Conservation (phyloP, 768 basidiomycete genomes). For the Neoboletus brunneissimus region DNA sequence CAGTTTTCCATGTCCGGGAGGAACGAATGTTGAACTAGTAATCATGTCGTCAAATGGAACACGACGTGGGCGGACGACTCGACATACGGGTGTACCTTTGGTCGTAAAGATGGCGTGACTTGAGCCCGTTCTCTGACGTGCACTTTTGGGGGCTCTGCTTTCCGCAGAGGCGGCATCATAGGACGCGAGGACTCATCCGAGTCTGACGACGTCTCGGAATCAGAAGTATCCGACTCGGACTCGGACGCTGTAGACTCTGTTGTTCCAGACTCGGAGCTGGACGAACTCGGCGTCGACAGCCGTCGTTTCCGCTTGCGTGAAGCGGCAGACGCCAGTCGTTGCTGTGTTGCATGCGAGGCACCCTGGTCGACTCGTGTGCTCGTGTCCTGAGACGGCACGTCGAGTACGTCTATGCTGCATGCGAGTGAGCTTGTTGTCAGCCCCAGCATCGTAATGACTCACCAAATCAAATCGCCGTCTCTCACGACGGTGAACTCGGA, state of each 20-base stretch:
- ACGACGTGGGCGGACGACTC: neutral
- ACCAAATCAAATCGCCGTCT: slow-evolving; percentile 31
- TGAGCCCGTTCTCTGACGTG: slow-evolving; percentile 9
- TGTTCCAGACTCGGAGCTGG: slow-evolving; percentile 22
- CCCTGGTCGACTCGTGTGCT: neutral
- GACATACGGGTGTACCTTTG: slow-evolving; percentile 8
- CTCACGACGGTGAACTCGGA: slow-evolving; percentile 26
- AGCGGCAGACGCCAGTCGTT: neutral
- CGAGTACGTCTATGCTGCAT: slow-evolving; percentile 16
- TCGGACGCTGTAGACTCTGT: slow-evolving; percentile 23
- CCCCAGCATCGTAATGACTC: neutral
- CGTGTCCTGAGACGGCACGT: too few relatives aligned
- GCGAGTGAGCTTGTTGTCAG: neutral
- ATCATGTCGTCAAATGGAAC: too few relatives aligned
- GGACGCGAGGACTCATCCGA: slow-evolving; percentile 2
- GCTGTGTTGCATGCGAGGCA: neutral
- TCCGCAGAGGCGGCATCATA: neutral
- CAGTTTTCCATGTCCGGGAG: slow-evolving; percentile 59
- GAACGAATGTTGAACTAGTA: slow-evolving; percentile 33
- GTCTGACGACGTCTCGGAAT: slow-evolving; percentile 18
- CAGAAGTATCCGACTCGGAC: slow-evolving; percentile 27
- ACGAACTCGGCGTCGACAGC: slow-evolving; percentile 11
- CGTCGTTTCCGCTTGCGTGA: slow-evolving; percentile 29
- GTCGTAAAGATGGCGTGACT: slow-evolving; percentile 8
- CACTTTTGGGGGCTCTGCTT: slow-evolving; percentile 12